Evolutionary conservation across 2,329 filamentous ascomycete species (phyloP).

Genomic region (Stagonosporopsis tanaceti): DNA sequence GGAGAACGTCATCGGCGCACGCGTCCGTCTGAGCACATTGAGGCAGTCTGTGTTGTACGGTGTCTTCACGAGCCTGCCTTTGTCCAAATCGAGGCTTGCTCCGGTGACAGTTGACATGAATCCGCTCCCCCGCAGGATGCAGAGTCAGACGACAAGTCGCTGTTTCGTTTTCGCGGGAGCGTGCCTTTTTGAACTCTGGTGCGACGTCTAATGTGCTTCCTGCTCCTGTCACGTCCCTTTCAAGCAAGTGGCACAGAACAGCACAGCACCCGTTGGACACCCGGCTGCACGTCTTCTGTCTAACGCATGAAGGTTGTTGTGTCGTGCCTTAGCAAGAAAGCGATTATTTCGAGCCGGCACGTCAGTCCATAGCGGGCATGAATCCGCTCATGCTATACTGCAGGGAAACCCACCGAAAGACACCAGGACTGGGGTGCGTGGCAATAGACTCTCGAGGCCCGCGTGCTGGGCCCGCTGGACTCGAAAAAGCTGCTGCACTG

Average conservation of each 20-base stretch:
- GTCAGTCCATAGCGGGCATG: constrained; percentile 8
- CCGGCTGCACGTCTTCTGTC: constrained; percentile 9
- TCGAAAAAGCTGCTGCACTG: constrained; percentile 16
- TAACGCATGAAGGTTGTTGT: constrained; percentile 5
- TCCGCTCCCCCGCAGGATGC: constrained; percentile 19
- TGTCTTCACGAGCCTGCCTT: constrained; percentile 2
- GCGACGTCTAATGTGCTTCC: constrained; percentile 24
- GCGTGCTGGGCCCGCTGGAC: constrained; percentile 10
- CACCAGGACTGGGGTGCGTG: constrained; percentile 10
- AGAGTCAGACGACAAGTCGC: constrained; percentile 16
- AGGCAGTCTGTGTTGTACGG: constrained; percentile 12
- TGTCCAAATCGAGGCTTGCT: constrained; percentile 14
- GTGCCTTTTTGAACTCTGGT: constrained; percentile 34
- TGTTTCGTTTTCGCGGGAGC: constrained; percentile 31
- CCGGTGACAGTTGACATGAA: constrained; percentile 11
- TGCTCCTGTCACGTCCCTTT: constrained; percentile 25
- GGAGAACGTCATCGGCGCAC: constrained; percentile 10
- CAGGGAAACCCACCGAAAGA: constrained; percentile 8
- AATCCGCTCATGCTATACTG: constrained; percentile 5
- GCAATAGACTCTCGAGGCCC: constrained; percentile 10
- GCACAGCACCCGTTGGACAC: constrained; percentile 4
- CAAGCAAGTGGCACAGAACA: constrained; percentile 19
- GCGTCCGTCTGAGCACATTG: background rate
- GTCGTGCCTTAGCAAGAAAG: constrained; percentile 17
- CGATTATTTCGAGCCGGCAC: background rate